Percentiles rank a stretch among this genome's conserved stretches.
Evolutionary conservation across 305 asterid genomes (phyloP).

Genomic region (Rubia balearica): DNA sequence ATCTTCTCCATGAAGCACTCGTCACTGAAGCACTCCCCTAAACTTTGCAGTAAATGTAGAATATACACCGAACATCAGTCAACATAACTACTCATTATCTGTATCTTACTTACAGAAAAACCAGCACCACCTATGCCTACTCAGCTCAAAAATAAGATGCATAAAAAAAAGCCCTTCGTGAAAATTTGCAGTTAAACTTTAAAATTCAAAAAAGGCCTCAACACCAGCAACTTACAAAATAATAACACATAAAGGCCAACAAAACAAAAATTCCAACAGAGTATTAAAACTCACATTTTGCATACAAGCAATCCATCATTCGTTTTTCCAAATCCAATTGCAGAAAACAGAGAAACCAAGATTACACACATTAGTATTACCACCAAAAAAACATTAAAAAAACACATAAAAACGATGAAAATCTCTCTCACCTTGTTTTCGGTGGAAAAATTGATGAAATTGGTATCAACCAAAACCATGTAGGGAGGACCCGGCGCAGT

Average conservation of each 20-base stretch:
- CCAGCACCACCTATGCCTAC: not conserved
- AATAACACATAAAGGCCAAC: constrained; percentile 1
- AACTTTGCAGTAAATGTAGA: not conserved
- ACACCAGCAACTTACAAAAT: not conserved
- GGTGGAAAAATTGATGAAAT: constrained; percentile 92
- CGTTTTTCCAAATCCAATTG: constrained; percentile 94
- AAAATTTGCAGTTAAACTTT: not conserved
- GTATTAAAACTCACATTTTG: constrained; percentile 65
- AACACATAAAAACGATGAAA: not conserved
- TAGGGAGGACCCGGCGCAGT: constrained; percentile 95
- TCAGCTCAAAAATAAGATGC: not conserved
- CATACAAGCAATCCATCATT: constrained; percentile 98
- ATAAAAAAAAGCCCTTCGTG: not conserved
- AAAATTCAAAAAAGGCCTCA: not conserved
- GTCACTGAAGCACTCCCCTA: not conserved
- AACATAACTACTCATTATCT: not conserved
- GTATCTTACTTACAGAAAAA: not conserved
- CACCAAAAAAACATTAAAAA: not conserved
- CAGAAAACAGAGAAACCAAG: constrained; percentile 8
- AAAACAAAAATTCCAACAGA: not conserved
- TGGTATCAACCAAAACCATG: constrained; percentile 85
- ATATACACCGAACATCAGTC: not conserved
- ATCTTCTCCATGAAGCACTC: not conserved
- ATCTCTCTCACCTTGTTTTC: constrained; percentile 69
- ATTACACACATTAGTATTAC: not conserved